These are phyloP conservation scores for Aquanectria penicillioides DNA, from an alignment of 2,329 filamentous ascomycete genomes.

Conservation along the genomic window DNA sequence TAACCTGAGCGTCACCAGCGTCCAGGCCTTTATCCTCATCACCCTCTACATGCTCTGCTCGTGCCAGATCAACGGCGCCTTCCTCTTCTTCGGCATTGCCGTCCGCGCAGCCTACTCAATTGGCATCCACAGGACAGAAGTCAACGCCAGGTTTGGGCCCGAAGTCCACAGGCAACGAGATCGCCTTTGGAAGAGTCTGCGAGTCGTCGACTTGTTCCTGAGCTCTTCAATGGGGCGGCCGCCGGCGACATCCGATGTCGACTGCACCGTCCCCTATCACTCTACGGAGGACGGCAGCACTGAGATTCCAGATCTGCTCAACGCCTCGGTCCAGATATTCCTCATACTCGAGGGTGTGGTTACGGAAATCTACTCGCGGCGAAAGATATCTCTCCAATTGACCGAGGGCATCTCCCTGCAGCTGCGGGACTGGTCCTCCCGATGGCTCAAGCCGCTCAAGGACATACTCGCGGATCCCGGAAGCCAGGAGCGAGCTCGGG, in stretches of 20 bases:
- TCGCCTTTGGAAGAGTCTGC: conserved; percentile 63
- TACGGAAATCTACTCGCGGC: conserved; percentile 61
- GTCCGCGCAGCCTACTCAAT: conserved; percentile 63
- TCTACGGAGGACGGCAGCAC: conserved; percentile 46
- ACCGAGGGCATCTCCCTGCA: conserved; percentile 64
- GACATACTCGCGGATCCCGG: conserved; percentile 43
- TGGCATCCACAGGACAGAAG: conserved; percentile 63
- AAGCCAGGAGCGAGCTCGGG: conserved; percentile 40
- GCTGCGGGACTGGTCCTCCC: conserved; percentile 60
- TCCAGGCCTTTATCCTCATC: conserved; percentile 61
- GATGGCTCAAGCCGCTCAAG: conserved; percentile 59
- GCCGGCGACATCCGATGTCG: conserved; percentile 62
- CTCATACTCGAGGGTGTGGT: conserved; percentile 62
- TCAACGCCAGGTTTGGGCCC: conserved; percentile 61
- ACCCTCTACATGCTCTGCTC: conserved; percentile 65
- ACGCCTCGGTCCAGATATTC: conserved; percentile 63
- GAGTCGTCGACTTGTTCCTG: conserved; percentile 62
- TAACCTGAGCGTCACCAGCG: conserved; percentile 59
- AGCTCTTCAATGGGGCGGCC: conserved; percentile 65
- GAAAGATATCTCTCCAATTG: conserved; percentile 62
- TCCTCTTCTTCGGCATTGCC: conserved; percentile 64
- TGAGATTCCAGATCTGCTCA: conserved; percentile 57
- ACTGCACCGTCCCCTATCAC: conserved; percentile 63
- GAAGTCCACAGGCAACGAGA: conserved; percentile 57
- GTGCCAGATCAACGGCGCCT: conserved; percentile 65